Evolutionary conservation across 352 stramenopile genomes (phyloP), one percentile per base, ranked within the genome.

Genomic region (Pseudoperonospora humuli): DNA sequence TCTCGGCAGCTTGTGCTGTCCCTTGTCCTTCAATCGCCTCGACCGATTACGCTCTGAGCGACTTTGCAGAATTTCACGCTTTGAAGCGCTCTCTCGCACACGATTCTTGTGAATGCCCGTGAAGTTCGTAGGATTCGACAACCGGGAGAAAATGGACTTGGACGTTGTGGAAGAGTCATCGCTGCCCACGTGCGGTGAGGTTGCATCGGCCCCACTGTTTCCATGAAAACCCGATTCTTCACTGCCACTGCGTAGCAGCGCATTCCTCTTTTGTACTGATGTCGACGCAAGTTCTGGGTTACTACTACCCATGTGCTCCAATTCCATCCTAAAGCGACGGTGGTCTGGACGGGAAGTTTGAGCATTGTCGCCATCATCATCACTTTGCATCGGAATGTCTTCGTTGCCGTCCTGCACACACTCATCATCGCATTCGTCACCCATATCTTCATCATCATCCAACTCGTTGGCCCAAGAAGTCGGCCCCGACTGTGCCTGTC

Each of bases 91-190:
- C 40, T 93, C 81, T 25, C 69, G 58, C 24, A 86, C 71, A 3
- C 82, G 78, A 35, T 90, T 88, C 57, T 90, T 90, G 69, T 93
- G 82, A 45, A 90, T 93, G 13, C 82, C 82, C 14, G 82, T 93
- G 26, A 93, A 93, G 43, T 91, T 93, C 20, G 59, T 90, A 31
- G 82, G 82, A 27, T 93, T 92, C 0, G 82, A 84, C 4, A 93
- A 64, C n/a, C 82, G 69, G 10, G 77, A 84, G 37, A 93, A 93
- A 24, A 93, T 93, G 0, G 74, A 87, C 9, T 65, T 60, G 5
- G 60, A 61, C 7, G 61, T 65, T 0, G 74, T 69, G 0, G 64
- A 71, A 15, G 73, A 83, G 35, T 87, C 79, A 24, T 86, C 78
- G 34, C 75, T 88, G 2, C 66, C 64, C 18, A 81, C 48, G 3